Evolutionary conservation across 306 rosid genomes (phyloP), one percentile per base, ranked within the genome.

Genomic region (Vicia faba): DNA sequence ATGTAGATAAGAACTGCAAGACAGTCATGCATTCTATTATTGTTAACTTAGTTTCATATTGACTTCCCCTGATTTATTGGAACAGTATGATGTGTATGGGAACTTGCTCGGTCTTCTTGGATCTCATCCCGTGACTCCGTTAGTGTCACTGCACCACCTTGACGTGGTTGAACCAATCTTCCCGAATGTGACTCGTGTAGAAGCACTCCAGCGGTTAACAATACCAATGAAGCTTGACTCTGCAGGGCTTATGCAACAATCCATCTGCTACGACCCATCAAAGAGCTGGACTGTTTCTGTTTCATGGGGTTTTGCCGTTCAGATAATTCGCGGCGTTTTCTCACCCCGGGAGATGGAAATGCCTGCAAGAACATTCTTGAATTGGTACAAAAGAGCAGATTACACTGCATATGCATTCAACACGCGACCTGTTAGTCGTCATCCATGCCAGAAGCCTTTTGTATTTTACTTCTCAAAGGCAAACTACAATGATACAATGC

Each of bases 121-220:
- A 0, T 85, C 99, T 2, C 99, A 95, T 71, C 99, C 99, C 0
- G 97, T 95, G 75, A 79, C 92, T 14, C 97, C 99, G 11, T 78
- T 95, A 33, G 99, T 95, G 58, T 85, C 99, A 2, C 82, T 95
- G 66, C 99, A 95, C 76, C 99, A 95, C 74, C 96, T 95, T 45
- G 99, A 95, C 68, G 88, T 95, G 29, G 99, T 91, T 6, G 99
- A 95, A 78, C 97, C 99, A 13, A 91, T 95, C 79, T 95, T 95
- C 80, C 99, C 99, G 25, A 82, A 88, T 6, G 82, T 61, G 36
- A 88, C 92, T 13, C 86, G 83, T 0, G 69, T 91, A 26, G 71
- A 88, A 69, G 99, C 99, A 57, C 92, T 95, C 46, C 85, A 75
- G 68, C 86, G 85, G 63, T 89, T 95, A 19, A 78, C 67, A 2